Base-by-base conservation (phyloP, 2,329 filamentous ascomycete genomes). In the Aspergillus glaucus region DNA sequence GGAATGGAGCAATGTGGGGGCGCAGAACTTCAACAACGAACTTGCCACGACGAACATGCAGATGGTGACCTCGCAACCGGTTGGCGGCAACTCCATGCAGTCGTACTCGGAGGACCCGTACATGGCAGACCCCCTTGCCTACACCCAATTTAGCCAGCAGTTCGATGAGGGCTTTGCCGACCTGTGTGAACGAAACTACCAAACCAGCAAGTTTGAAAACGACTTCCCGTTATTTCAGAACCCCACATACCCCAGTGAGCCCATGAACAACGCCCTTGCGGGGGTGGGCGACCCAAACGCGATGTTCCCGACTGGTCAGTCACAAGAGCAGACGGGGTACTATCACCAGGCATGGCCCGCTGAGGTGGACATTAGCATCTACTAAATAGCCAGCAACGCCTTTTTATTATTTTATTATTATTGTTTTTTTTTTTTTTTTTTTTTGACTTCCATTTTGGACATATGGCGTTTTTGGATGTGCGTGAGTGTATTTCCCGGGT, bases 161-260 rank as follows among this genome's bases (percentile, higher is more conserved):
- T 47, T 56, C 2, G 62, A 62, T 14, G 61, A 62, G 17, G 56
- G 55, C 9, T 53, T 60, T 22, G 46, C 52, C 15, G 57, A 61
- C 28, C 47, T 50, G 12, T 59, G 57, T 39, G 54, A 56, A 15
- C 50, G 58, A 8, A 47, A 22, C 14, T 42, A 39, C 28, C 50
- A 55, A 22, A 49, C 17, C 19, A 15, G 46, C 4, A 59, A 60
- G 45, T 52, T 48, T 1, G 44, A 45, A 6, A 52, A 53, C 34
- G 63, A 65, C 36, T 64, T 65, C 34, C 62, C 62, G 4, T 54
- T 65, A 21, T 64, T 57, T 37, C 56, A 59, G 12, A 52, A 50
- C n/a, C n/a, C 34, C 34, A 36, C 34, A 6, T 17, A n/a, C 14
- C 14, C 14, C 34, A n/a, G 15, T 2, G 40, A 3, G 34, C 47